Base-by-base conservation (phyloP, 2,329 filamentous ascomycete species). In the Venturiaceae sp. region DNA sequence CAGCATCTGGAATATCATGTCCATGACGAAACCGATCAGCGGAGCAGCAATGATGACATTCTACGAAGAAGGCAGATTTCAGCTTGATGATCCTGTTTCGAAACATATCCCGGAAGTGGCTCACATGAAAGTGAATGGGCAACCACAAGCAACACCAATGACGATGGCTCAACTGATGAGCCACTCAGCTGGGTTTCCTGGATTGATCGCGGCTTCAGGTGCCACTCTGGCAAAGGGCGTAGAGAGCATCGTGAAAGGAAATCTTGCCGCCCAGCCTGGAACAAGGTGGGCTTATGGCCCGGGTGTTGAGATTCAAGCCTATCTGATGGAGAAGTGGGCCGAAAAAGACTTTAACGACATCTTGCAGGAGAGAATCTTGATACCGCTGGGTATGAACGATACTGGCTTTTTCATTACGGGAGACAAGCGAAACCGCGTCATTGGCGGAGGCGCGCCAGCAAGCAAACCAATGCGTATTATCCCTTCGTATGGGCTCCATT, bases 81-180 rank as follows among this genome's bases (percentile, higher is more conserved):
- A 41, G 34, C 39, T 57, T 16, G 54, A 57, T 19, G 54, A 57
- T 57, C 54, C 54, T 2, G 54, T 57, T 32, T 21, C 34, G 4
- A 57, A 57, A 36, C 37, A 41, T 26, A 57, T 57, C 32, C 54
- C 54, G 3, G 54, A 57, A 16, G n/a, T 57, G 5, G 54, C 19
- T 5, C 14, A 30, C 9, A 14, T 57, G 14, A 7, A 53, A 47
- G 54, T 57, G 13, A 46, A 46, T n/a, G 54, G 36, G 13, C 13
- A 41, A 11, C 54, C 39, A 5, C 34, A 55, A 21, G 26, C 5
- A 28, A 41, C 36, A 6, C 54, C 5, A n/a, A 57, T 57, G 54
- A 41, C 54, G 13, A 57, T 57, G 54, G 37, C 33, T 4, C 54
- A 57, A 26, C 16, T 57, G 33, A 57, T 57, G 54, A 57, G 54